Conservation (phyloP, 495 filamentous ascomycete genomes). For the Letharia columbiana region DNA sequence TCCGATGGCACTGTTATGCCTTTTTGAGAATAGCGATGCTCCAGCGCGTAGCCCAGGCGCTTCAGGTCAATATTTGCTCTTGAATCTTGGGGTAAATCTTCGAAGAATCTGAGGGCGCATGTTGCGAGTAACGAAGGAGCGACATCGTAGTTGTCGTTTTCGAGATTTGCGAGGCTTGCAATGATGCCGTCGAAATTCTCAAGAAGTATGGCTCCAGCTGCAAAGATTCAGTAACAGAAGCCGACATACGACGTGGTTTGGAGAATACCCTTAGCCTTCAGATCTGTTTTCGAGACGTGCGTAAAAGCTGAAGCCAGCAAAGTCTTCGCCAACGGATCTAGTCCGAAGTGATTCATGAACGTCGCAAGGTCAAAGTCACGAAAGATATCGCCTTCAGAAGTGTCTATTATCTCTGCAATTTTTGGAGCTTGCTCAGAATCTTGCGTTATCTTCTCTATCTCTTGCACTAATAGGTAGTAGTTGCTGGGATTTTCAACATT, state of each 20-base stretch:
- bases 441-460: slow-evolving; percentile 74
- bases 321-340: slow-evolving; percentile 79
- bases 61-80: slow-evolving; percentile 58
- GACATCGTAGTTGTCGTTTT: slow-evolving; percentile 50
- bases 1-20: slow-evolving; percentile 57
- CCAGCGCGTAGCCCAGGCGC: slow-evolving; percentile 57
- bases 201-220: slow-evolving; percentile 76
- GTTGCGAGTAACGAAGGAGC: slow-evolving; percentile 57
- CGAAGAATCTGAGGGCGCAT: slow-evolving; percentile 71
- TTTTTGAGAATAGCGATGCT: slow-evolving; percentile 56
- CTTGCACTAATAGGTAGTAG: slow-evolving; percentile 69
- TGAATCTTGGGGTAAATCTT: slow-evolving; percentile 74
- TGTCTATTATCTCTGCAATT: slow-evolving; percentile 88
- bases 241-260: slow-evolving; percentile 11
- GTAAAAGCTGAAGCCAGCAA: slow-evolving; percentile 86
- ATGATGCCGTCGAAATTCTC: slow-evolving; percentile 68
- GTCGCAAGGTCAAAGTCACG: slow-evolving; percentile 87
- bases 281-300: slow-evolving; percentile 62
- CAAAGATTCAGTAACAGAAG: slow-evolving; percentile 26
- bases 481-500: slow-evolving; percentile 64
- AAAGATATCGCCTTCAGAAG: slow-evolving; percentile 78
- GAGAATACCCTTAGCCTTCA: slow-evolving; percentile 76
- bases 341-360: slow-evolving; percentile 88
- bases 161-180: slow-evolving; percentile 48
- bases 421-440: slow-evolving; percentile 76